Percentiles rank a stretch among this genome's conserved stretches.
phyloP scores from a whole-genome alignment of 306 rosid genomes.

The Pachyrhizus erosus region DNA sequence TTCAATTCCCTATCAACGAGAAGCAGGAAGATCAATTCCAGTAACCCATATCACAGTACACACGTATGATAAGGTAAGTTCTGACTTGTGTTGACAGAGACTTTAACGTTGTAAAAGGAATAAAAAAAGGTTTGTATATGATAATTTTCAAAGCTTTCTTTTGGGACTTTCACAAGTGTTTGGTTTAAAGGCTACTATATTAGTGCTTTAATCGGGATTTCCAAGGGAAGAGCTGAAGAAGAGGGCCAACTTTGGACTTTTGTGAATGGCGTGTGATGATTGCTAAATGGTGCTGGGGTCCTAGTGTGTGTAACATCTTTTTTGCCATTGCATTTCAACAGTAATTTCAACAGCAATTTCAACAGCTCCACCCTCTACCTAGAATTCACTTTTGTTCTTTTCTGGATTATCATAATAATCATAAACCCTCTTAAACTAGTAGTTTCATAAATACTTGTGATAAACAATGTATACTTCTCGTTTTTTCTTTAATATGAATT shows the following conservation, averaged over 20 bases:
- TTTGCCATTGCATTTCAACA: constrained; percentile 21
- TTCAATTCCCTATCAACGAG: constrained; percentile 17
- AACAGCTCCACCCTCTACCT: background rate
- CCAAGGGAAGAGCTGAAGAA: constrained; percentile 15
- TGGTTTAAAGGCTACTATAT: constrained; percentile 32
- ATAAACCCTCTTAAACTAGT: background rate
- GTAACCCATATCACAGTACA: constrained; percentile 6
- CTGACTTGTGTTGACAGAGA: constrained; percentile 7
- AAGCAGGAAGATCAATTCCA: constrained; percentile 1
- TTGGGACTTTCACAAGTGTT: constrained; percentile 19
- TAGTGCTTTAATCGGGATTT: constrained; percentile 29
- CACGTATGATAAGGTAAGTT: background rate
- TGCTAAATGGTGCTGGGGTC: constrained; percentile 20
- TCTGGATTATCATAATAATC: background rate
- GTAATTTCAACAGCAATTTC: constrained; percentile 2
- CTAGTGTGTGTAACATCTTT: background rate
- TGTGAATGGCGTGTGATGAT: constrained; percentile 31
- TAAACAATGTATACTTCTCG: background rate
- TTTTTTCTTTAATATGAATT: constrained; percentile 13
- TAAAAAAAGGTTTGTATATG: background rate
- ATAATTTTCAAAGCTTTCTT: constrained; percentile 45
- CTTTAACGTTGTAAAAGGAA: constrained; percentile 15
- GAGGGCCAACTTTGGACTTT: constrained; percentile 56
- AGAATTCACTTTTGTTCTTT: constrained; percentile 26
- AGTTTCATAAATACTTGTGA: background rate